A percentile compares a stretch with the other conserved stretches of the same genome.
Evolutionary conservation across 169 alveolate species (phyloP).

Genomic region (Theileria luwenshuni): DNA sequence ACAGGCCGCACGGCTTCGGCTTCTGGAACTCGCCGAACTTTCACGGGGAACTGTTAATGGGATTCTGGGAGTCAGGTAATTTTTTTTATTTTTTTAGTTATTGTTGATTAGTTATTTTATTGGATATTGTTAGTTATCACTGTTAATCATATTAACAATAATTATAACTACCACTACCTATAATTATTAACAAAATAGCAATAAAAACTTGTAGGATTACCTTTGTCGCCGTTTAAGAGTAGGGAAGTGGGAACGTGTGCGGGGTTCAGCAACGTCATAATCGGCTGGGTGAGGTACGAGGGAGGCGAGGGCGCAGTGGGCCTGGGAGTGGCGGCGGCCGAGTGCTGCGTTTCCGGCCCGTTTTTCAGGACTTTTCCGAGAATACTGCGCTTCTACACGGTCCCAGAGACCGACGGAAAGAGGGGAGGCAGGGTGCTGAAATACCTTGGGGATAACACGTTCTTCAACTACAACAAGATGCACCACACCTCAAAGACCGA

Average conservation of each 20-base stretch:
- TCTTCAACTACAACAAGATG: neutral
- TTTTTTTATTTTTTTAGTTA: neutral
- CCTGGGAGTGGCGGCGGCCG: conserved; percentile 85
- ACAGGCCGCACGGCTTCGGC: conserved; percentile 89
- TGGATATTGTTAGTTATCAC: neutral
- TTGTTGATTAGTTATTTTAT: neutral
- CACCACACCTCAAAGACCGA: neutral
- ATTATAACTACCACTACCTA: neutral
- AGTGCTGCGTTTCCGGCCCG: conserved; percentile 83
- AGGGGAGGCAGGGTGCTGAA: conserved; percentile 27
- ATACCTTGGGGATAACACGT: conserved; percentile 27
- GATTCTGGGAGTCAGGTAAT: conserved; percentile 86
- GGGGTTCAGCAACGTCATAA: conserved; percentile 79
- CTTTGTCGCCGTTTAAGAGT: conserved; percentile 85
- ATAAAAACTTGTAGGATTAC: conserved; percentile 65
- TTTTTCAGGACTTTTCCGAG: conserved; percentile 81
- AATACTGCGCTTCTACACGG: conserved; percentile 76
- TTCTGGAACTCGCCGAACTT: conserved; percentile 79
- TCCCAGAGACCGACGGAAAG: conserved; percentile 29
- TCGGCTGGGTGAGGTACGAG: conserved; percentile 78
- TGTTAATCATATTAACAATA: neutral
- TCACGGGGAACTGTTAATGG: conserved; percentile 85
- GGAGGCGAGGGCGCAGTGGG: conserved; percentile 60
- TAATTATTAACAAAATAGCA: neutral
- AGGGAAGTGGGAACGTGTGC: conserved; percentile 84